phyloP scores from a whole-genome alignment of 768 basidiomycete species.

The Suillus bovinus region DNA sequence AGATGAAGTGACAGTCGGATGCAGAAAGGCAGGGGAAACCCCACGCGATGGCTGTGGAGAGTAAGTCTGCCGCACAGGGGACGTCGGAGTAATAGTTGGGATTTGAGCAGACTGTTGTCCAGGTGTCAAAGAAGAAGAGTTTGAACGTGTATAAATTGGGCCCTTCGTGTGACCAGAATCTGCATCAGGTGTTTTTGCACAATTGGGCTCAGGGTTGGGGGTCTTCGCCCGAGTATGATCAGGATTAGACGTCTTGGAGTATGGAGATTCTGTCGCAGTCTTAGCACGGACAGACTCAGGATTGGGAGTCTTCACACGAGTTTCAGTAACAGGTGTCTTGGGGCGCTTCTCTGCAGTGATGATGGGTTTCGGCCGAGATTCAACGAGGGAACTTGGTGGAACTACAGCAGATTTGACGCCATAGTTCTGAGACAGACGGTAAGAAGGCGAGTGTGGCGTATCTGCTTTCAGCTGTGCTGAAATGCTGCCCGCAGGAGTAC shows the following conservation, averaged over 20 bases:
- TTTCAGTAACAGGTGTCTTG: slow-evolving; percentile 19
- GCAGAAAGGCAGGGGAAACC: slow-evolving; percentile 61
- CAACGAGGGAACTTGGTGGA: slow-evolving; percentile 12
- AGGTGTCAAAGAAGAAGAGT: slow-evolving; percentile 22
- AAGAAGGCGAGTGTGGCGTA: slow-evolving; percentile 18
- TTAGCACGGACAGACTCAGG: slow-evolving; percentile 20
- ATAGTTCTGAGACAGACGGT: slow-evolving; percentile 23
- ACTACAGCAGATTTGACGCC: slow-evolving; percentile 8
- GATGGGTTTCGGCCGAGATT: slow-evolving; percentile 15
- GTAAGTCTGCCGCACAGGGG: slow-evolving; percentile 44
- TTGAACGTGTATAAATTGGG: slow-evolving; percentile 1
- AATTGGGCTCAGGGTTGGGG: slow-evolving; percentile 11
- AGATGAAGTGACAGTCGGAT: slow-evolving; percentile 37
- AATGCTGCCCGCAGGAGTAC: slow-evolving; percentile 38
- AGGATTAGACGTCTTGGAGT: slow-evolving; percentile 1
- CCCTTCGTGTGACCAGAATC: not conserved
- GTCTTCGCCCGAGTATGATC: slow-evolving; percentile 3
- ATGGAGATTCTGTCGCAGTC: slow-evolving; percentile 17
- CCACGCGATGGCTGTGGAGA: slow-evolving; percentile 40
- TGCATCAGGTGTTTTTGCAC: slow-evolving; percentile 17
- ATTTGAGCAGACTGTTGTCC: slow-evolving; percentile 34
- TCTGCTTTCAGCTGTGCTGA: slow-evolving; percentile 19
- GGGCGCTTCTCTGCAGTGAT: slow-evolving; percentile 16
- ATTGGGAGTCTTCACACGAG: slow-evolving; percentile 22
- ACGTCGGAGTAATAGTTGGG: slow-evolving; percentile 36